phyloP scores from a whole-genome alignment of 1,284 basidiomycete species.

The Leccinum variabile region DNA sequence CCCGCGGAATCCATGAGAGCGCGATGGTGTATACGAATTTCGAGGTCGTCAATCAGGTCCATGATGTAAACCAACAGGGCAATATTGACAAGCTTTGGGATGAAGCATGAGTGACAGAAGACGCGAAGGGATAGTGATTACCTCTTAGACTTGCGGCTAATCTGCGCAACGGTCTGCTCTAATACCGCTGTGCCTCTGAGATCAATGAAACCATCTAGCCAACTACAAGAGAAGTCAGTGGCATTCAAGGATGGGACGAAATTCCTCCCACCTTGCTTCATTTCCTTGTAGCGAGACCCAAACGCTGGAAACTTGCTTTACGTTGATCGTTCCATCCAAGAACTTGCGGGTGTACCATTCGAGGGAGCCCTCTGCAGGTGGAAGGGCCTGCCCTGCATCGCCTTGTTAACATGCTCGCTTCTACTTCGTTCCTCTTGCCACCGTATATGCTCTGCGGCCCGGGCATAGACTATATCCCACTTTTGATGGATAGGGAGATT shows the following conservation, averaged over 20 bases:
- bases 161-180: conserved; percentile 75
- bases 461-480: conserved; percentile 86
- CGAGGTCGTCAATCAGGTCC: conserved; percentile 67
- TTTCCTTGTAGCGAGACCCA: conserved; percentile 82
- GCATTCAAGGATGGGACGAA: conserved; percentile 1
- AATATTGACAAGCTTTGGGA: conserved; percentile 63
- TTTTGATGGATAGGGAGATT: conserved; percentile 80
- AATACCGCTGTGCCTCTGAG: conserved; percentile 85
- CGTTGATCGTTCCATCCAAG: conserved; percentile 81
- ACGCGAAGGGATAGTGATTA: conserved; percentile 30
- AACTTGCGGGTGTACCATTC: conserved; percentile 92
- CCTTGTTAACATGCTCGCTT: conserved; percentile 58
- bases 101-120: conserved; percentile 19
- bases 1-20: conserved; percentile 89
- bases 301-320: conserved; percentile 77
- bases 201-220: conserved; percentile 79
- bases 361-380: conserved; percentile 64
- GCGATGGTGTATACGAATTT: conserved; percentile 83
- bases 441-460: conserved; percentile 67
- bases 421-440: conserved; percentile 71
- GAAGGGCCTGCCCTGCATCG: conserved; percentile 52
- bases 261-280: conserved; percentile 63
- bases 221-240: conserved; percentile 47
- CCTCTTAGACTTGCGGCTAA: conserved; percentile 72
- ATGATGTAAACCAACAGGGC: conserved; percentile 71